Conservation (phyloP, 2,329 filamentous ascomycete species). For the Ophiostoma ips region DNA sequence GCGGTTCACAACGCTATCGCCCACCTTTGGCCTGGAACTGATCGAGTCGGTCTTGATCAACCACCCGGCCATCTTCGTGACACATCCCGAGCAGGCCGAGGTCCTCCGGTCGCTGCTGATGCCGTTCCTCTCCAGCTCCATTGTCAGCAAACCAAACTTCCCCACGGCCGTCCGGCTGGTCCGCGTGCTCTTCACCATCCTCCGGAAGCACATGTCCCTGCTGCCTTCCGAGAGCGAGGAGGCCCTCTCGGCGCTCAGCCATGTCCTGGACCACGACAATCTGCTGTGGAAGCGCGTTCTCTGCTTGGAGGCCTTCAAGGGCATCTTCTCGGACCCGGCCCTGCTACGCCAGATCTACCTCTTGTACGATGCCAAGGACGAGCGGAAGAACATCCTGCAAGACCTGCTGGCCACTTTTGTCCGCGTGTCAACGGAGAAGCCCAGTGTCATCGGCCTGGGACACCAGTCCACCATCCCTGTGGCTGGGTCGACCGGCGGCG, state of each 20-base stretch:
- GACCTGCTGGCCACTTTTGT: conserved; percentile 80
- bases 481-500: conserved; percentile 39
- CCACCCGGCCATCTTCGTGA: conserved; percentile 65
- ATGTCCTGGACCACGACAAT: conserved; percentile 77
- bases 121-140: conserved; percentile 64
- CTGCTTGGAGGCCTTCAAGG: conserved; percentile 82
- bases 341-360: conserved; percentile 69
- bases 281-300: conserved; percentile 74
- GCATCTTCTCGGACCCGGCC: conserved; percentile 68
- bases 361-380: conserved; percentile 61
- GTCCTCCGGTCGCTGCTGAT: conserved; percentile 66
- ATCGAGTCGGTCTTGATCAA: conserved; percentile 84
- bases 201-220: conserved; percentile 63
- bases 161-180: conserved; percentile 69
- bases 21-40: conserved; percentile 77
- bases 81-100: conserved; percentile 67
- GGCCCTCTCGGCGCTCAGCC: conserved; percentile 65
- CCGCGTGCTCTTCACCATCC: conserved; percentile 67
- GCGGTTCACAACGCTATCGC: conserved; percentile 60
- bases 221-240: conserved; percentile 71
- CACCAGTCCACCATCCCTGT: conserved; percentile 76
- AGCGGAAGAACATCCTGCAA: conserved; percentile 62
- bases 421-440: conserved; percentile 83
- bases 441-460: conserved; percentile 72
- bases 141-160: conserved; percentile 69